phyloP scores from a whole-genome alignment of 768 basidiomycete genomes.

The Rhodotorula taiwanensis region DNA sequence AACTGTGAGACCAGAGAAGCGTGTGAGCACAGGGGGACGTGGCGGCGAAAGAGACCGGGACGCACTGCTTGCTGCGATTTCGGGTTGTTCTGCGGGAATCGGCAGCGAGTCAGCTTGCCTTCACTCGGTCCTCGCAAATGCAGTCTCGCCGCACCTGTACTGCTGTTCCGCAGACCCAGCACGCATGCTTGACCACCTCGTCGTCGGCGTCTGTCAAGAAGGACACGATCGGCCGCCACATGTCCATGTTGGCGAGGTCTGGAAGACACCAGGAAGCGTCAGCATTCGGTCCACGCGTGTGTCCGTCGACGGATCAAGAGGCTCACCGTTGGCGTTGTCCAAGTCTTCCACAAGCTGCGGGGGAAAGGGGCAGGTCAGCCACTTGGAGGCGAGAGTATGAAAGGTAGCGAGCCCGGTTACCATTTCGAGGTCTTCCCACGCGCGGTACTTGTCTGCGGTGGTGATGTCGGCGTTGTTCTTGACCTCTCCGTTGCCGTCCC shows the following conservation, averaged over 20 bases:
- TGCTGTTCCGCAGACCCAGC: slow-evolving; percentile 86
- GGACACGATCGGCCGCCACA: slow-evolving; percentile 70
- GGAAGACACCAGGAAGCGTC: not conserved
- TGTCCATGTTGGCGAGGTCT: slow-evolving; percentile 68
- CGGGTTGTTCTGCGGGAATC: slow-evolving; percentile 65
- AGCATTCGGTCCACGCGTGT: not conserved
- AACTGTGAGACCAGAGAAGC: slow-evolving; percentile 28
- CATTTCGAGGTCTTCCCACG: slow-evolving; percentile 74
- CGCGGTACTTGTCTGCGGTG: slow-evolving; percentile 56
- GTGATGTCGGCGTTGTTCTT: slow-evolving; percentile 52
- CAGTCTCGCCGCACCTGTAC: slow-evolving; percentile 47
- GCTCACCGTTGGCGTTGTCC: slow-evolving; percentile 78
- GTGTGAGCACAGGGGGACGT: not conserved
- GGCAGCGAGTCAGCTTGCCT: not conserved
- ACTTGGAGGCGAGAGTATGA: not conserved
- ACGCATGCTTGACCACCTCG: slow-evolving; percentile 58
- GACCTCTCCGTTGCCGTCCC: slow-evolving; percentile 48
- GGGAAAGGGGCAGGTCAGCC: not conserved
- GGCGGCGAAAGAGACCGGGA: slow-evolving; percentile 45
- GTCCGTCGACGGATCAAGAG: fast-evolving
- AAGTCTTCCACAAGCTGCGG: slow-evolving; percentile 72
- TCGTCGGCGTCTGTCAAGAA: slow-evolving; percentile 58
- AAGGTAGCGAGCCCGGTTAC: slow-evolving; percentile 47
- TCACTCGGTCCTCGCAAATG: too few species aligned
- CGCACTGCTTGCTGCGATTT: slow-evolving; percentile 60